A percentile compares a stretch with the other conserved stretches of the same genome.
phyloP scores from a whole-genome alignment of 208 protist genomes.

The Acanthamoeba castellanii region DNA sequence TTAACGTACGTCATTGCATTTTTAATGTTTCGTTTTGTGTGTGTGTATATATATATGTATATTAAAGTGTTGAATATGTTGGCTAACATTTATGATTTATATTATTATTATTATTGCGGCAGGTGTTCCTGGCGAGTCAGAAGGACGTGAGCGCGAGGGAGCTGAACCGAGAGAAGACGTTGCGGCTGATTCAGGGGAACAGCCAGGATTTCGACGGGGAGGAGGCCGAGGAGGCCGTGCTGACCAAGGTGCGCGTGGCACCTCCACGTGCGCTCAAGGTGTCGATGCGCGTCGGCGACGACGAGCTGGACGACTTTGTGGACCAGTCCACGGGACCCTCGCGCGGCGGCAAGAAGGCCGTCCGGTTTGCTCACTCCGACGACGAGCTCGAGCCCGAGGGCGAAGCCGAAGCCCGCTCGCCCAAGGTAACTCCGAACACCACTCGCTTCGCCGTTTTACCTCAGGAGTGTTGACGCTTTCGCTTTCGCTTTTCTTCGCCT shows the following conservation, averaged over 20 bases:
- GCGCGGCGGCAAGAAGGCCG: background rate
- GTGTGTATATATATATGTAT: too few species aligned
- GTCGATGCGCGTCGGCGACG: background rate
- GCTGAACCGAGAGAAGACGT: background rate
- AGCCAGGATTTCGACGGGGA: background rate
- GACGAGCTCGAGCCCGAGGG: background rate
- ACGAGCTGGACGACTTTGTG: background rate
- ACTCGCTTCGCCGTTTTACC: too few species aligned
- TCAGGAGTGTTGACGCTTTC: too few species aligned
- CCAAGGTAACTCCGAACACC: too few species aligned
- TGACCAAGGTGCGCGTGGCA: background rate
- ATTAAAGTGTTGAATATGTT: too few species aligned
- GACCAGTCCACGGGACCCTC: background rate
- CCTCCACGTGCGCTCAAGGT: background rate
- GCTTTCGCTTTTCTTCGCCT: too few species aligned
- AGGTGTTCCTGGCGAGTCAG: constrained; percentile 19
- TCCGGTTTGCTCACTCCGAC: background rate
- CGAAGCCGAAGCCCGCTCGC: background rate
- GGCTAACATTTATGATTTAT: too few species aligned
- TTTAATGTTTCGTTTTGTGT: too few species aligned
- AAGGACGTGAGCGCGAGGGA: background rate
- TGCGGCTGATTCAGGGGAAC: background rate
- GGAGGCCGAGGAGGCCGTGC: background rate
- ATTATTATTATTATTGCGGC: too few species aligned
- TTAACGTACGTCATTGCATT: background rate